Percentiles rank a stretch among this genome's conserved stretches.
phyloP scores from a whole-genome alignment of 257 asterid genomes.

The Handroanthus guayacan region DNA sequence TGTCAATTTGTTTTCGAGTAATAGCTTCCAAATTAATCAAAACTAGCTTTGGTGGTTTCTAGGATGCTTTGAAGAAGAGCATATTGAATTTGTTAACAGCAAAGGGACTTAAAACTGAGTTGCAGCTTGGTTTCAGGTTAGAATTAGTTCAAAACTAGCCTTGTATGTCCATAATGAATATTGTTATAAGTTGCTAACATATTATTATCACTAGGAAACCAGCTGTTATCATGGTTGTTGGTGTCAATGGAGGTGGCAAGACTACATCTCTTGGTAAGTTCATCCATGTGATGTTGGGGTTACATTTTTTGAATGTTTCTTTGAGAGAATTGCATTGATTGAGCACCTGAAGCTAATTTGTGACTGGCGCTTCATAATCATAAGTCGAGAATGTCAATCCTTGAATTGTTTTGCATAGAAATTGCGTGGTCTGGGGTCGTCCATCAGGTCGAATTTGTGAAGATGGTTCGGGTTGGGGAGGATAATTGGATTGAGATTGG shows the following conservation, averaged over 20 bases:
- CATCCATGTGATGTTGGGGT: background rate
- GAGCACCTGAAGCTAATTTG: constrained; percentile 13
- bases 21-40: constrained; percentile 26
- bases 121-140: constrained; percentile 89
- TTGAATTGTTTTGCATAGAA: background rate
- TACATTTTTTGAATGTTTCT: background rate
- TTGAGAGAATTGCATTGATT: constrained; percentile 7
- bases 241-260: constrained; percentile 99
- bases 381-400: background rate
- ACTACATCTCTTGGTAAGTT: constrained; percentile 94
- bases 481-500: too few relatives aligned
- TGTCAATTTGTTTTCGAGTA: background rate
- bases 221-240: constrained; percentile 92
- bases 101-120: constrained; percentile 84
- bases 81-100: constrained; percentile 77
- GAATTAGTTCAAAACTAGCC: constrained; percentile 32
- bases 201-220: constrained; percentile 71
- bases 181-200: constrained; percentile 33
- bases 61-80: constrained; percentile 87
- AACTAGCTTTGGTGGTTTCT: constrained; percentile 31
- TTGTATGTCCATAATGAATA: background rate
- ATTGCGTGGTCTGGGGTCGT: too few relatives aligned
- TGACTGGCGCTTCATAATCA: constrained; percentile 1
- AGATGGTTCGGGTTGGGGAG: too few relatives aligned
- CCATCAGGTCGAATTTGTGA: too few relatives aligned